These are phyloP conservation scores for Plectranthus barbatus DNA, from an alignment of 257 asterid genomes.

Conservation along the genomic window DNA sequence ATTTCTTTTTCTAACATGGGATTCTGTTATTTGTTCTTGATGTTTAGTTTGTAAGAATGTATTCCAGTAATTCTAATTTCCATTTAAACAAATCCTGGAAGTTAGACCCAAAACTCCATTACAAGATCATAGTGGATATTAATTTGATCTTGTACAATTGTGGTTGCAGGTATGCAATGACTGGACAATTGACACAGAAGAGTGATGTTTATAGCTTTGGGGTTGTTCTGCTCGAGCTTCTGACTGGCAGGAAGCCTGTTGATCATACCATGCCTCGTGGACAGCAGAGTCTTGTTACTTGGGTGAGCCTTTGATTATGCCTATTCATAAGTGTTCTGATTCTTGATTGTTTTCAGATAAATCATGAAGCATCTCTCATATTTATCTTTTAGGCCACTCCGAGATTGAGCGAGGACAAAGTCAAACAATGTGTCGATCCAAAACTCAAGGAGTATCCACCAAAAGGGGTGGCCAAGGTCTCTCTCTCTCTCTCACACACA, in stretches of 20 bases:
- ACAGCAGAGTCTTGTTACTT: constrained; percentile 87
- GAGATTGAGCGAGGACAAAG: constrained; percentile 86
- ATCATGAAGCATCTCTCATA: background rate
- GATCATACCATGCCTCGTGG: constrained; percentile 97
- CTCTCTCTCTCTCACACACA: constrained; percentile 17
- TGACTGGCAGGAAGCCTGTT: constrained; percentile 90
- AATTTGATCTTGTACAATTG: background rate
- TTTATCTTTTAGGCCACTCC: constrained; percentile 64
- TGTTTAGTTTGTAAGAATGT: background rate
- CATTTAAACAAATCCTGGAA: background rate
- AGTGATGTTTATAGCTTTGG: constrained; percentile 92
- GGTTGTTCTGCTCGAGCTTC: constrained; percentile 81
- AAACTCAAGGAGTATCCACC: constrained; percentile 78
- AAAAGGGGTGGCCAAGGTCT: constrained; percentile 88
- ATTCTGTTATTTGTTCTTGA: background rate
- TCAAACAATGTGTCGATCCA: constrained; percentile 83
- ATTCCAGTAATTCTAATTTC: background rate
- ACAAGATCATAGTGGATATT: background rate
- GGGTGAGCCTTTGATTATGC: constrained; percentile 42
- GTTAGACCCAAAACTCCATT: background rate
- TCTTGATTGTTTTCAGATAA: background rate
- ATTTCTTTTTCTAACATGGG: background rate
- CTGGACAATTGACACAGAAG: constrained; percentile 89
- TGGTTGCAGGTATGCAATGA: constrained; percentile 76
- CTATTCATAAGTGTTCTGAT: background rate